phyloP scores from a whole-genome alignment of 1,284 basidiomycete species.

The Pyrrhoderma lamaoense region DNA sequence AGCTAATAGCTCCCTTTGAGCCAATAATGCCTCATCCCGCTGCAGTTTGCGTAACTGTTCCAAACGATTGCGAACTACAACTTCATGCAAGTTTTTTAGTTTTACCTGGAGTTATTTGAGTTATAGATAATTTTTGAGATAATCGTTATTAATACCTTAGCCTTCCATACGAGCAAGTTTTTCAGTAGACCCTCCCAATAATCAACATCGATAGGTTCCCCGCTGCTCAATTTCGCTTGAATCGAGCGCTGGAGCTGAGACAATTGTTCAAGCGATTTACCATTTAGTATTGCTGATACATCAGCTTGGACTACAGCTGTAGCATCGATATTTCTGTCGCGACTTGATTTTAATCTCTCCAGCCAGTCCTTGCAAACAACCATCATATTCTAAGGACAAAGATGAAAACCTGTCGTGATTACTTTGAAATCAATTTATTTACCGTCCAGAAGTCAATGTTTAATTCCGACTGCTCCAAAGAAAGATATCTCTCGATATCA shows the following conservation, averaged over 20 bases:
- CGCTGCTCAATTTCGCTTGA: constrained; percentile 81
- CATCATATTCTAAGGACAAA: constrained; percentile 77
- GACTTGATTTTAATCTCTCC: constrained; percentile 62
- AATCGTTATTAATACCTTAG: constrained; percentile 59
- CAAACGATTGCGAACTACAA: constrained; percentile 90
- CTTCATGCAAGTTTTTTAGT: constrained; percentile 87
- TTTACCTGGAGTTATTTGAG: constrained; percentile 55
- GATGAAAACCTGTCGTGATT: too few species aligned
- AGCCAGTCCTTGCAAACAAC: constrained; percentile 91
- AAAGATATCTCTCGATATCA: constrained; percentile 90
- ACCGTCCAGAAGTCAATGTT: constrained; percentile 98
- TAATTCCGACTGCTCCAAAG: constrained; percentile 75
- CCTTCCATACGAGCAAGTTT: constrained; percentile 95
- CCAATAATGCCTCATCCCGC: constrained; percentile 88
- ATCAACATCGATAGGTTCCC: constrained; percentile 93
- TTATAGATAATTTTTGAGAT: constrained; percentile 11
- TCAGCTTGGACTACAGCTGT: constrained; percentile 78
- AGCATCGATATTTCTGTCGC: constrained; percentile 53
- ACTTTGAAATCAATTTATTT: constrained; percentile 27
- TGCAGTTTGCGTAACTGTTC: constrained; percentile 94
- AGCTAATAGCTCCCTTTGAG: constrained; percentile 86
- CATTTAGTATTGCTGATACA: constrained; percentile 64
- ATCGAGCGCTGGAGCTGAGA: constrained; percentile 79
- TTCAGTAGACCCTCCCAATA: constrained; percentile 95
- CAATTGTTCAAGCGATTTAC: constrained; percentile 82